phyloP scores from a whole-genome alignment of 495 filamentous ascomycete genomes.

The Sabuloglossum arenarium region DNA sequence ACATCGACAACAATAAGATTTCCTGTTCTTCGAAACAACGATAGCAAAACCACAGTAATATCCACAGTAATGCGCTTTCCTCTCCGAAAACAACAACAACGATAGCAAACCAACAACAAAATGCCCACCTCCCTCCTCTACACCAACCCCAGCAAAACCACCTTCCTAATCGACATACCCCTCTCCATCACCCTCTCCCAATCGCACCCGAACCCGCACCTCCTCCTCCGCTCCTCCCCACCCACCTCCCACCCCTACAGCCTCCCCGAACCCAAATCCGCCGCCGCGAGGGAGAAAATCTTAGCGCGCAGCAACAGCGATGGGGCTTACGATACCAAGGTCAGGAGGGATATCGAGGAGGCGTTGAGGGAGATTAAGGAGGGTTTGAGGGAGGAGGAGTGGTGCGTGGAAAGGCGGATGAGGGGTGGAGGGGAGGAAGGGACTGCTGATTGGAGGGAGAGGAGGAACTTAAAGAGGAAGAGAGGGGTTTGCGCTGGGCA shows the following conservation, averaged over 20 bases:
- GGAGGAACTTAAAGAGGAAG: not conserved
- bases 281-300: not conserved
- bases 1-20: no score
- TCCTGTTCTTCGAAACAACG: no score
- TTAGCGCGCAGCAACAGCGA: slow-evolving; percentile 5
- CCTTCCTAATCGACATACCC: slow-evolving; percentile 43
- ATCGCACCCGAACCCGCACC: not conserved
- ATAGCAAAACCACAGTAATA: no score
- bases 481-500: no score
- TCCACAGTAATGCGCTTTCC: no score
- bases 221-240: not conserved
- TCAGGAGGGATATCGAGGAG: slow-evolving; percentile 8
- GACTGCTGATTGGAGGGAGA: no score
- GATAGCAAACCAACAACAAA: no score
- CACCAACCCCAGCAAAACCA: slow-evolving; percentile 21
- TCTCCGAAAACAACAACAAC: no score
- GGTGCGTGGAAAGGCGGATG: slow-evolving; percentile 22
- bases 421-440: not conserved
- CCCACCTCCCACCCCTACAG: slow-evolving; percentile 4
- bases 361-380: slow-evolving; percentile 9
- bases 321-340: slow-evolving; percentile 10
- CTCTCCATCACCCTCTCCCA: slow-evolving; percentile 29
- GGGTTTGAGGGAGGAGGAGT: slow-evolving; percentile 10
- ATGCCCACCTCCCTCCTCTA: slow-evolving; percentile 24
- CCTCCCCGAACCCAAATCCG: not conserved